phyloP scores from a whole-genome alignment of 176 grass and related monocot species.

The Aegilops umbellulata region DNA sequence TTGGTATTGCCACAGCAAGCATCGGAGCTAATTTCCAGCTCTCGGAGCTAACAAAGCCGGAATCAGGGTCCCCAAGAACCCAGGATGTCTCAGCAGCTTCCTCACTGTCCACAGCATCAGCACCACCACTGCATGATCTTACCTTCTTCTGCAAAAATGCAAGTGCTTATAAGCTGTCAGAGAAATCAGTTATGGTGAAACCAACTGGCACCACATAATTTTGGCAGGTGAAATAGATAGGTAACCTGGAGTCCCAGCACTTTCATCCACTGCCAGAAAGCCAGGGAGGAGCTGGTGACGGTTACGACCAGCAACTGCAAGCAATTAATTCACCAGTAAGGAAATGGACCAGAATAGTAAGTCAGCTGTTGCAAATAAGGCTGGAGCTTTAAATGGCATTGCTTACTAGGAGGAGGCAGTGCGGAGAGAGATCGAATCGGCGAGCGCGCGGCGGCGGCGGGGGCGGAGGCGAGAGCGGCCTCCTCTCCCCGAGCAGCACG shows the following conservation, averaged over 20 bases:
- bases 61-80: conserved; percentile 20
- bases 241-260: conserved; percentile 69
- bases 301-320: conserved; percentile 65
- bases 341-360: conserved; percentile 34
- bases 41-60: conserved; percentile 18
- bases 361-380: conserved; percentile 4
- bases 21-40: conserved; percentile 44
- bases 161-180: conserved; percentile 7
- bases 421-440: conserved; percentile 65
- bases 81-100: conserved; percentile 25
- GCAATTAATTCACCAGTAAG: not conserved
- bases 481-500: conserved; percentile 43
- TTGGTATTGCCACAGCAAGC: conserved; percentile 46
- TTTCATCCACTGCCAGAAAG: conserved; percentile 72
- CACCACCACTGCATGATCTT: conserved; percentile 32
- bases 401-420: conserved; percentile 74
- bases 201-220: not conserved
- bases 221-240: conserved; percentile 3
- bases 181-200: not conserved
- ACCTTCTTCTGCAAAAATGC: conserved; percentile 53
- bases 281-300: conserved; percentile 47
- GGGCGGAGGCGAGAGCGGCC: conserved; percentile 18
- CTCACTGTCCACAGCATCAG: conserved; percentile 12
- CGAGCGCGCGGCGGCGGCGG: conserved; percentile 2
- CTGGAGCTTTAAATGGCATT: conserved; percentile 30